Evolutionary conservation across 73 alveolate genomes (phyloP).

Genomic region (Paramecium sonneborni): DNA sequence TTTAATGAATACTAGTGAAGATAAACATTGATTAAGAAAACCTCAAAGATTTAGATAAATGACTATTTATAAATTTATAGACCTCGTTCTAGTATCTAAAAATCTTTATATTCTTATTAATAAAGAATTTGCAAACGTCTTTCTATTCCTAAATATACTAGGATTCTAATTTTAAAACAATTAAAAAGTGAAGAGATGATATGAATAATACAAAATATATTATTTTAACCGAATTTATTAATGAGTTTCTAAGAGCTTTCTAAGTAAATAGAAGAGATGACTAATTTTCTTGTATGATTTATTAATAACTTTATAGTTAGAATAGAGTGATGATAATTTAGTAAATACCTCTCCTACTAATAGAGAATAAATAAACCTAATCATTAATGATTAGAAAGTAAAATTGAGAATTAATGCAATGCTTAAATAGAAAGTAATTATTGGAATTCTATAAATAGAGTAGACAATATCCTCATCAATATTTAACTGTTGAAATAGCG

Average conservation of each 20-base stretch:
- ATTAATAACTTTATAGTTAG: background rate
- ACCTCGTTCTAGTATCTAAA: background rate
- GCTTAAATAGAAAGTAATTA: constrained; percentile 38
- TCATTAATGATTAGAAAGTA: constrained; percentile 8
- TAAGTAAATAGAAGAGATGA: background rate
- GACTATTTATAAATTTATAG: background rate
- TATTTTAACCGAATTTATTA: constrained; percentile 53
- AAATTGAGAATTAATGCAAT: background rate
- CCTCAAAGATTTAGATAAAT: background rate
- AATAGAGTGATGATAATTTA: background rate
- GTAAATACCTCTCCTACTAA: constrained; percentile 31
- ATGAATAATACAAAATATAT: constrained; percentile 11
- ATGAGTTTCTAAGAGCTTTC: constrained; percentile 42
- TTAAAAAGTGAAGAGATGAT: constrained; percentile 16
- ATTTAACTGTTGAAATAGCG: constrained; percentile 11
- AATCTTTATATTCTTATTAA: background rate
- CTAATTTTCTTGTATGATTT: background rate
- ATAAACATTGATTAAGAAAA: background rate
- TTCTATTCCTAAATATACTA: background rate
- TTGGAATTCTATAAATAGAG: background rate
- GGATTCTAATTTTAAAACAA: background rate
- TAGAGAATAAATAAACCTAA: constrained; percentile 1
- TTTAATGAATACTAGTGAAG: background rate
- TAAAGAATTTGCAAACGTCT: background rate
- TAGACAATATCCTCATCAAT: constrained; percentile 31